Conservation (phyloP, 73 alveolate genomes). For the Tetrahymena borealis region DNA sequence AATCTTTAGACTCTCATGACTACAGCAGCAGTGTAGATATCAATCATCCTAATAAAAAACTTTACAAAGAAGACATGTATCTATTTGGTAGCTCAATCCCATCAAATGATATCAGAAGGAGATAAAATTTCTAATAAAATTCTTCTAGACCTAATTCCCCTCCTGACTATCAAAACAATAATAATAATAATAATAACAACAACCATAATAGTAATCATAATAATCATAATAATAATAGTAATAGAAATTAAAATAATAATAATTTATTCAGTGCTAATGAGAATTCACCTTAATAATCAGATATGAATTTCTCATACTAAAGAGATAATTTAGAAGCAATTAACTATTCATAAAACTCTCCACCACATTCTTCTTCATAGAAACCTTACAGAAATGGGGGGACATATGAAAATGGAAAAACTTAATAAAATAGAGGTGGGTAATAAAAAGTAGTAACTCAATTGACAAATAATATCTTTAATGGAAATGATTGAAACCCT, state of each 20-base stretch:
- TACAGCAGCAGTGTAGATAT: background rate
- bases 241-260: background rate
- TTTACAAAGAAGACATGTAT: background rate
- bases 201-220: background rate
- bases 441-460: too few relatives aligned
- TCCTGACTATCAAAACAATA: background rate
- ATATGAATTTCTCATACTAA: background rate
- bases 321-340: background rate
- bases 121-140: background rate
- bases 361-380: background rate
- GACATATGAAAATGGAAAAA: background rate
- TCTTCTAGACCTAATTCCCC: background rate
- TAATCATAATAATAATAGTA: too few relatives aligned
- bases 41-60: background rate
- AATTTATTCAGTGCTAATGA: background rate
- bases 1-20: background rate
- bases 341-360: background rate
- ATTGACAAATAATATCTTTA: too few relatives aligned
- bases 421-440: background rate
- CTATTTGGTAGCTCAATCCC: background rate
- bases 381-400: background rate
- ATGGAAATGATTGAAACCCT: background rate
- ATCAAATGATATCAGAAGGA: background rate
- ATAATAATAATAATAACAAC: background rate
- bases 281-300: background rate